These are phyloP conservation scores for Gynostemma pentaphyllum DNA, from an alignment of 306 rosid species.

Conservation along the genomic window DNA sequence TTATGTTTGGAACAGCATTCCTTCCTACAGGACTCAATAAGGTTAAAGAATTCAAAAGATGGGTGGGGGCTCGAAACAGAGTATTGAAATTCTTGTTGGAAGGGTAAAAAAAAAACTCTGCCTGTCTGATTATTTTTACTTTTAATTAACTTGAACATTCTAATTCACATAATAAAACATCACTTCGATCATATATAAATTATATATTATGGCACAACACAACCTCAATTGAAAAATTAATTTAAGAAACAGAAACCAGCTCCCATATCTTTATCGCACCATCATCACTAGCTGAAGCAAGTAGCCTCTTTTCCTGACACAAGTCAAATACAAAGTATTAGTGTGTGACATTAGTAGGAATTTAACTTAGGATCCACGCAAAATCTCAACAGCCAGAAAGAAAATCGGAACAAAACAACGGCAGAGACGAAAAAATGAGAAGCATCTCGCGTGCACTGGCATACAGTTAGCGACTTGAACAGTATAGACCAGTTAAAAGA, in stretches of 20 bases:
- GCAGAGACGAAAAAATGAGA: not conserved
- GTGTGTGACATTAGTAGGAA: not conserved
- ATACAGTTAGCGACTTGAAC: not conserved
- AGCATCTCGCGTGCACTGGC: not conserved
- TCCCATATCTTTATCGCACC: constrained; percentile 86
- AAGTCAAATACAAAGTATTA: constrained; percentile 4
- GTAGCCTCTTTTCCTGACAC: constrained; percentile 54
- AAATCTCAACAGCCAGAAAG: too few species aligned
- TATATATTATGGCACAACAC: not conserved
- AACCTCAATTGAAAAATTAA: constrained; percentile 4
- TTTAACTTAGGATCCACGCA: too few species aligned
- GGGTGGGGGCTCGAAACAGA: too few species aligned
- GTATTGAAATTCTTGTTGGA: too few species aligned
- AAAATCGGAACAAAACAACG: not conserved
- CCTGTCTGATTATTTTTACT: too few species aligned
- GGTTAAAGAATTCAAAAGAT: too few species aligned
- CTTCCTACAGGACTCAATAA: too few species aligned
- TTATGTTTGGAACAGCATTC: too few species aligned
- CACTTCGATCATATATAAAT: not conserved
- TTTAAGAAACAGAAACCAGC: constrained; percentile 40
- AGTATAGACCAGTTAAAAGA: not conserved
- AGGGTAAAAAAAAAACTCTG: too few species aligned
- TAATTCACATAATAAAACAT: constrained; percentile 6
- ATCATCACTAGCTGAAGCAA: constrained; percentile 86
- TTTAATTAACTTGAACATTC: not conserved